Conservation (phyloP, 352 stramenopile genomes). For the Poterioochromonas sp. region DNA sequence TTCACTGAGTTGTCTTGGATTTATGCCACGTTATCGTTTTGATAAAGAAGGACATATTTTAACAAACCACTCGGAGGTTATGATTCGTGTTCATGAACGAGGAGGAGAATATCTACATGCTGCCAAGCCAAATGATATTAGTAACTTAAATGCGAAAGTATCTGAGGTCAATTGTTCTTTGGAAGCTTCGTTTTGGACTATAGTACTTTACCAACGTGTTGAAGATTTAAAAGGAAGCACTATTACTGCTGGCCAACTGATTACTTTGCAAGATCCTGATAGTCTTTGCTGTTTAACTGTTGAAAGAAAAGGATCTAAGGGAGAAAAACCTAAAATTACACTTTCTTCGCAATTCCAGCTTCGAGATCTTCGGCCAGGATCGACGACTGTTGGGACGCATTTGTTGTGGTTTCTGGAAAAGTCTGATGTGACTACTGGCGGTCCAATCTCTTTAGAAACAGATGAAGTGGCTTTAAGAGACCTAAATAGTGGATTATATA, state of each 20-base stretch:
- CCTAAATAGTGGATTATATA: conserved; percentile 15
- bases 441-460: not conserved
- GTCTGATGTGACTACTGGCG: not conserved
- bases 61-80: not conserved
- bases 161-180: conserved; percentile 30
- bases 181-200: conserved; percentile 5
- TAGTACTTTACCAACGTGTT: not conserved
- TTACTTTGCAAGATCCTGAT: conserved; percentile 27
- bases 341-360: not conserved
- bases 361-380: not conserved
- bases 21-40: not conserved
- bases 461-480: not conserved
- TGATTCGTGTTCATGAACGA: conserved; percentile 9
- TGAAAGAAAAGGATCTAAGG: not conserved
- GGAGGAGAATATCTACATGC: conserved; percentile 23
- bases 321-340: not conserved
- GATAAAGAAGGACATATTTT: conserved; percentile 1
- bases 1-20: conserved; percentile 16
- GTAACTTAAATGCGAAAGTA: not conserved
- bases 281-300: not conserved
- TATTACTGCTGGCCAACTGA: conserved; percentile 6
- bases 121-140: not conserved
- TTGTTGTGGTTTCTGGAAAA: conserved; percentile 23
- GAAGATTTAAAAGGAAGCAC: not conserved
- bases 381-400: not conserved